phyloP scores from a whole-genome alignment of 1,284 basidiomycete genomes.

The Pisolithus thermaeus region DNA sequence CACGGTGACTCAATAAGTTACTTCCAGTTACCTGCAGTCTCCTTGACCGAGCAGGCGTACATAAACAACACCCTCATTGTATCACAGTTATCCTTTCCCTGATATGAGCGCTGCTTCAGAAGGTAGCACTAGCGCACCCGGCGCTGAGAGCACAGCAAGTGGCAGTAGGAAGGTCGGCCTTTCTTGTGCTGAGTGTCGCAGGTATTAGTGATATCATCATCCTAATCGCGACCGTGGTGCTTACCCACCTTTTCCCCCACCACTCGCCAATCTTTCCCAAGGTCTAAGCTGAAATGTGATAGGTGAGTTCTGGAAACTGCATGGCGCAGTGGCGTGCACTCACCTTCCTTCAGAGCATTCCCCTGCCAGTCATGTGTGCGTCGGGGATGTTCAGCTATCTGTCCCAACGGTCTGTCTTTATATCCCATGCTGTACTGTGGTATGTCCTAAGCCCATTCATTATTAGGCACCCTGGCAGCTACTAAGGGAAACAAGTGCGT shows the following conservation, averaged over 20 bases:
- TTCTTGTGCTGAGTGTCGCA: conserved; percentile 49
- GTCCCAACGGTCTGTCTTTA: conserved; percentile 40
- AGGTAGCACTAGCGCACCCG: not conserved
- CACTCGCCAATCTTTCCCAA: conserved; percentile 14
- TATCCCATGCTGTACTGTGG: not conserved
- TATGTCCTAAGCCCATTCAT: not conserved
- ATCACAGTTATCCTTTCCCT: not conserved
- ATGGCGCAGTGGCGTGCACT: not conserved
- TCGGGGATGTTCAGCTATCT: conserved; percentile 47
- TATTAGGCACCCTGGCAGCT: conserved; percentile 41
- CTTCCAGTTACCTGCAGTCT: not conserved
- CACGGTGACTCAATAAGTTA: not conserved
- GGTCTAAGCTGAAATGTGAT: conserved; percentile 52
- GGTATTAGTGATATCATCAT: conserved; percentile 22
- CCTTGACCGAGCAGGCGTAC: not conserved
- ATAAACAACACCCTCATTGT: not conserved
- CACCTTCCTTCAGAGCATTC: conserved; percentile 31
- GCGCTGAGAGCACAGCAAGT: conserved; percentile 1
- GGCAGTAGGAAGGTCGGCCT: conserved; percentile 15
- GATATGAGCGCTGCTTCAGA: conserved; percentile 3
- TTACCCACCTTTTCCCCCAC: not conserved
- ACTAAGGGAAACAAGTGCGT: conserved; percentile 53
- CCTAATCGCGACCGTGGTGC: too few relatives aligned
- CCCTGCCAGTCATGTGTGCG: conserved; percentile 51
- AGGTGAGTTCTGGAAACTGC: conserved; percentile 27